These are phyloP conservation scores for Solanum piurae DNA, from an alignment of 257 asterid genomes.

Conservation along the genomic window DNA sequence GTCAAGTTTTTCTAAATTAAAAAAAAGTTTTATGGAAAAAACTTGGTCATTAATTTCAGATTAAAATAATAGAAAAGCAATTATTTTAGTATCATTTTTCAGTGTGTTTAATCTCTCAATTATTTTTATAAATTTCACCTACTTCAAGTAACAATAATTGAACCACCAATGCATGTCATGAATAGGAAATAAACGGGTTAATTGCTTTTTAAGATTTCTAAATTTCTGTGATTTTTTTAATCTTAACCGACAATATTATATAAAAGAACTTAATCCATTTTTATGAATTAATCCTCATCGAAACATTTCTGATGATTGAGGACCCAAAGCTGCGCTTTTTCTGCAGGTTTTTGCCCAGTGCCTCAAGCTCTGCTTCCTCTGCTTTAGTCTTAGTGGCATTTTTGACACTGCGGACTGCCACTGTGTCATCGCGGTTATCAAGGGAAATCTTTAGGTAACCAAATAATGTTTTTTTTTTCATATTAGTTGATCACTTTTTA, in stretches of 20 bases:
- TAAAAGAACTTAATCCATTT: no score
- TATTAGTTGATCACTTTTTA: no score
- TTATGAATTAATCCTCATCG: not conserved
- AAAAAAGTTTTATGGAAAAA: not conserved
- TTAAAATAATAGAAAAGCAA: not conserved
- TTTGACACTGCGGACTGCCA: conserved; percentile 8
- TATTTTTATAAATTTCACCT: not conserved
- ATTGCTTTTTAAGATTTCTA: not conserved
- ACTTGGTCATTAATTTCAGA: not conserved
- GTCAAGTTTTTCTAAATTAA: not conserved
- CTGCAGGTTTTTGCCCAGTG: not conserved
- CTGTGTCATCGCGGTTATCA: conserved; percentile 8
- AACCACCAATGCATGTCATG: not conserved
- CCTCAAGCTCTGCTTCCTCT: conserved; percentile 9
- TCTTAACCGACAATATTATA: no score
- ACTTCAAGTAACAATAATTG: not conserved
- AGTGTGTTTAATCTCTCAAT: not conserved
- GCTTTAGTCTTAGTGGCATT: not conserved
- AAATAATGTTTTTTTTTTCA: not conserved
- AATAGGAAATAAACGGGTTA: not conserved
- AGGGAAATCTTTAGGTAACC: not conserved
- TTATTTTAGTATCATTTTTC: not conserved
- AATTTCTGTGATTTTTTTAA: not conserved
- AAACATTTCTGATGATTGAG: not conserved
- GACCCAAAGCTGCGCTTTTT: conserved; percentile 1